phyloP scores from a whole-genome alignment of 306 rosid species.

The Rosa multiflora region DNA sequence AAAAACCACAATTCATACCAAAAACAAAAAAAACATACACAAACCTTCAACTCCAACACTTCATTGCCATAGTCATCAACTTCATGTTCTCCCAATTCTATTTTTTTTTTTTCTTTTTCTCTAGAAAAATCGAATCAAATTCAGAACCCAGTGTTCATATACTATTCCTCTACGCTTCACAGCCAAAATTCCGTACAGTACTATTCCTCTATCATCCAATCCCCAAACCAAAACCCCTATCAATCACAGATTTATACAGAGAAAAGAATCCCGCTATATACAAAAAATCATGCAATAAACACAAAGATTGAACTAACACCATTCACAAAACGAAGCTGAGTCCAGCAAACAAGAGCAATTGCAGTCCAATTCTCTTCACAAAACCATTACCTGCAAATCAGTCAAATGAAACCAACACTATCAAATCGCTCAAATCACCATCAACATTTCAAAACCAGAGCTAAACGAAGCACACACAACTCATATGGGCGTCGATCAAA shows the following conservation, averaged over 20 bases:
- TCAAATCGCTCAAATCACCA: background rate
- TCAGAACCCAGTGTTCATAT: background rate
- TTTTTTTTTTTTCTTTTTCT: no score
- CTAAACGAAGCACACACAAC: conserved; percentile 15
- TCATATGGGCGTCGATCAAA: conserved; percentile 20
- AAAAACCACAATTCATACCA: conserved; percentile 7
- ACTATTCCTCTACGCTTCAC: background rate
- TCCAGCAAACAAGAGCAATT: conserved; percentile 8
- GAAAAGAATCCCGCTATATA: conserved; percentile 17
- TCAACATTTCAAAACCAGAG: conserved; percentile 25
- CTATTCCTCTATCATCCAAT: conserved; percentile 1
- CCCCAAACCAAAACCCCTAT: conserved; percentile 5
- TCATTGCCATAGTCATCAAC: background rate
- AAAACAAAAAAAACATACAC: background rate
- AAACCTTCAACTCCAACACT: conserved; percentile 22
- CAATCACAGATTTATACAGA: conserved; percentile 14
- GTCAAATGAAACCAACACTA: background rate
- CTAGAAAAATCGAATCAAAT: background rate
- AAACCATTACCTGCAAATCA: conserved; percentile 10
- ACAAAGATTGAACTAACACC: background rate
- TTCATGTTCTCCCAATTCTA: background rate
- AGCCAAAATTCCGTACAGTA: background rate
- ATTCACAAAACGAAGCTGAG: no score
- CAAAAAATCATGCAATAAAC: conserved; percentile 12
- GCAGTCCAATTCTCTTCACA: conserved; percentile 8